phyloP scores from a whole-genome alignment of 768 basidiomycete species.

The Gyrodon lividus region DNA sequence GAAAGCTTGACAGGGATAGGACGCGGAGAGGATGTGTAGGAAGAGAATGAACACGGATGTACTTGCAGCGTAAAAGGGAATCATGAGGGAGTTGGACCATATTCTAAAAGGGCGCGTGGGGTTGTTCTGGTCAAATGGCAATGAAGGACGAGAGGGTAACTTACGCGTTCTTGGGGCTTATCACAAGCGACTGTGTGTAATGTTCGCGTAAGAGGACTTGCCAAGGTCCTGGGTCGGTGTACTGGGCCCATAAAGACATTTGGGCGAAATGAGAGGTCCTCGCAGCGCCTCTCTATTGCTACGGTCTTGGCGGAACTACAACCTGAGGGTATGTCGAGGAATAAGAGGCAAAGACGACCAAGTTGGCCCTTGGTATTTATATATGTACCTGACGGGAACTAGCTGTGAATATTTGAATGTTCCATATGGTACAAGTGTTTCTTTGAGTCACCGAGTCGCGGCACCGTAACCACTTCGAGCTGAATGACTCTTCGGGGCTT shows the following conservation, averaged over 20 bases:
- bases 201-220: slow-evolving; percentile 5
- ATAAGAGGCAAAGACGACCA: too few species aligned
- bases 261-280: neutral
- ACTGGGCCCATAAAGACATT: slow-evolving; percentile 8
- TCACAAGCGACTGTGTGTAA: neutral
- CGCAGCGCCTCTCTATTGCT: too few species aligned
- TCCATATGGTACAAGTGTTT: too few species aligned
- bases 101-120: neutral
- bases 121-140: neutral
- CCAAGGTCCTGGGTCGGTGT: neutral
- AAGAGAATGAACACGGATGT: slow-evolving; percentile 7
- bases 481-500: too few species aligned
- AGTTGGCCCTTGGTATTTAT: too few species aligned
- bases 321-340: too few species aligned
- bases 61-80: slow-evolving; percentile 11
- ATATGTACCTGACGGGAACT: too few species aligned
- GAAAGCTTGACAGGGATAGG: slow-evolving; percentile 3
- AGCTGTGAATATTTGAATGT: too few species aligned
- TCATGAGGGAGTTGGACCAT: slow-evolving; percentile 9
- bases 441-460: too few species aligned
- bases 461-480: too few species aligned
- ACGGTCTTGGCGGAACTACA: too few species aligned
- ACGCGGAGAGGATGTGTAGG: slow-evolving; percentile 1
- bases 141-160: neutral
- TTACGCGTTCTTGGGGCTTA: neutral